Evolutionary conservation across 129 eudicot genomes (phyloP).

Genomic region (Deinandra increscens): DNA sequence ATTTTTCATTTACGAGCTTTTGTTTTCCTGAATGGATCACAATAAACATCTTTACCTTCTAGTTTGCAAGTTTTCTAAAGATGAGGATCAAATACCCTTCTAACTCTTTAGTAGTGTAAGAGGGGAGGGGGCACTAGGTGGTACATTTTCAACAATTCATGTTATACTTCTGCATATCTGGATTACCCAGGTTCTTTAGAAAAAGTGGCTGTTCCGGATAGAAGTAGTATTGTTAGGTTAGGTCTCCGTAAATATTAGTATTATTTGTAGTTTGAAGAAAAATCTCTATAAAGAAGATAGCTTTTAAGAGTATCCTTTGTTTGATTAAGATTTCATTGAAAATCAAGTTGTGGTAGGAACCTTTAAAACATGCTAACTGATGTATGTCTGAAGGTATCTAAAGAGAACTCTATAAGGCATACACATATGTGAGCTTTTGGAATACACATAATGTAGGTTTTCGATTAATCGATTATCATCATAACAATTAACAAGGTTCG

Average conservation of each 20-base stretch:
- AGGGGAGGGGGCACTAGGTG: neutral
- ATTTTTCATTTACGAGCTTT: slow-evolving; percentile 15
- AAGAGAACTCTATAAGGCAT: neutral
- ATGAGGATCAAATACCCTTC: neutral
- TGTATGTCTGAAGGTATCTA: too few species aligned
- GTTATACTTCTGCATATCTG: too few species aligned
- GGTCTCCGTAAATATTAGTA: too few species aligned
- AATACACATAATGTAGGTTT: neutral
- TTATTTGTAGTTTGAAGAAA: too few species aligned
- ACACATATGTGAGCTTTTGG: neutral
- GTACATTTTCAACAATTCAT: too few species aligned
- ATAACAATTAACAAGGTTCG: slow-evolving; percentile 1
- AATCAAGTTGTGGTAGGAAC: too few species aligned
- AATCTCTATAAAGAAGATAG: too few species aligned
- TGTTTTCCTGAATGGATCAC: slow-evolving; percentile 6
- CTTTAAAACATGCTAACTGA: too few species aligned
- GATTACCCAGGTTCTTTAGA: too few species aligned
- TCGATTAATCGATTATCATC: neutral
- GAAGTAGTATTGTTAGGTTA: too few species aligned
- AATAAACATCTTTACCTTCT: neutral
- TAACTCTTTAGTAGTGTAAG: neutral
- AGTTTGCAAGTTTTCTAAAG: neutral
- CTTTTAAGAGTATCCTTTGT: neutral
- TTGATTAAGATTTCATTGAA: neutral
- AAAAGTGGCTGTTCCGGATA: too few species aligned